These are phyloP conservation scores for Avicennia marina DNA, from an alignment of 257 asterid genomes.

Conservation along the genomic window DNA sequence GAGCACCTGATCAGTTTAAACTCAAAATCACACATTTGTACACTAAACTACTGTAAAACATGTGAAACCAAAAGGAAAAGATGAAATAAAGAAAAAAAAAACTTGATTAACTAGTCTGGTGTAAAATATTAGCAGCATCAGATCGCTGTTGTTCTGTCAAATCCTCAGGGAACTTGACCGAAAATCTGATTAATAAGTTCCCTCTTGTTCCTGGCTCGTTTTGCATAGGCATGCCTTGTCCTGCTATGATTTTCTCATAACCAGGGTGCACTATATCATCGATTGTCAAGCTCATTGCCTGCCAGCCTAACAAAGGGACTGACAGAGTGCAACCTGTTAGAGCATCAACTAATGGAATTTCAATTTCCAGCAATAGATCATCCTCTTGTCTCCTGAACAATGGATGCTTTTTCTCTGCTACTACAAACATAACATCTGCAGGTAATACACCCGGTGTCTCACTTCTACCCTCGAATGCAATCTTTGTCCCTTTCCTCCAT, in stretches of 20 bases:
- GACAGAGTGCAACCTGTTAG: slow-evolving; percentile 49
- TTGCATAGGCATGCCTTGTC: slow-evolving; percentile 75
- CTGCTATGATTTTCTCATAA: slow-evolving; percentile 39
- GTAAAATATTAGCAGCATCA: slow-evolving; percentile 37
- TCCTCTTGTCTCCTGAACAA: slow-evolving; percentile 53
- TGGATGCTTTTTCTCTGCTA: slow-evolving; percentile 47
- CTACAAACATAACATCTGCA: slow-evolving; percentile 47
- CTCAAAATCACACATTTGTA: background rate
- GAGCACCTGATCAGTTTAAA: slow-evolving; percentile 7
- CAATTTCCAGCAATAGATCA: slow-evolving; percentile 43
- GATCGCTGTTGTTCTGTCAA: slow-evolving; percentile 51
- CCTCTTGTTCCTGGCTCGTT: slow-evolving; percentile 57
- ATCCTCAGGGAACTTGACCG: slow-evolving; percentile 49
- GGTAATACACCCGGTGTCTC: slow-evolving; percentile 41
- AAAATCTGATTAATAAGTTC: slow-evolving; percentile 47
- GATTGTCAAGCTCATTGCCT: slow-evolving; percentile 32
- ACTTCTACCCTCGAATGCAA: slow-evolving; percentile 64
- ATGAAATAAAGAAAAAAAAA: background rate
- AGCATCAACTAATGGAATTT: slow-evolving; percentile 58
- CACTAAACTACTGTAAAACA: slow-evolving; percentile 3
- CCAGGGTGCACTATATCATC: slow-evolving; percentile 64
- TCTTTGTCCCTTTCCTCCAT: slow-evolving; percentile 63
- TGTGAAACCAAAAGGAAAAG: too few species aligned
- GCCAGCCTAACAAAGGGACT: slow-evolving; percentile 55
- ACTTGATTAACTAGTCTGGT: slow-evolving; percentile 27